Percentiles rank a stretch among this genome's conserved stretches.
These are phyloP conservation scores for Misopates orontium DNA, from an alignment of 257 asterid species.

Conservation along the genomic window DNA sequence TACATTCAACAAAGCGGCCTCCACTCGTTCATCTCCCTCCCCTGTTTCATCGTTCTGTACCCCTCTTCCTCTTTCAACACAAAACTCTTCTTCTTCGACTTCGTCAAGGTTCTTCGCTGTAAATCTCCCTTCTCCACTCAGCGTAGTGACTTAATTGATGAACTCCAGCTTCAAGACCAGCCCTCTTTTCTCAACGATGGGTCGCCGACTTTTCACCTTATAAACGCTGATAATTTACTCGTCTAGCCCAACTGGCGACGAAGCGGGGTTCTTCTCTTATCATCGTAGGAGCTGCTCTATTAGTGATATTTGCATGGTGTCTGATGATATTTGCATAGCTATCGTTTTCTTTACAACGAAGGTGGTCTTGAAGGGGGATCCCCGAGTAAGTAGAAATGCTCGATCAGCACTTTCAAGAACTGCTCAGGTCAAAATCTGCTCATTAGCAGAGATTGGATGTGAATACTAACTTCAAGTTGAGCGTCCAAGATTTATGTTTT, in stretches of 20 bases:
- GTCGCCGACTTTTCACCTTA: slow-evolving; percentile 33
- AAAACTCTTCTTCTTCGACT: slow-evolving; percentile 38
- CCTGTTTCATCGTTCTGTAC: too few relatives aligned
- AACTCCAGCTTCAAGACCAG: slow-evolving; percentile 66
- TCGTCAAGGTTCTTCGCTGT: slow-evolving; percentile 35
- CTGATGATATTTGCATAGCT: slow-evolving; percentile 46
- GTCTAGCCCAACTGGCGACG: too few relatives aligned
- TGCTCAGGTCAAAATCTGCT: slow-evolving; percentile 41
- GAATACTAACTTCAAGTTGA: slow-evolving; percentile 52
- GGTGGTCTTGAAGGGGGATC: too few relatives aligned
- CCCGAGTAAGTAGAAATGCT: too few relatives aligned
- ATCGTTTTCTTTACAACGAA: slow-evolving; percentile 63
- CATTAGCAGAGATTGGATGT: slow-evolving; percentile 47
- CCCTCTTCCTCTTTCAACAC: slow-evolving; percentile 46
- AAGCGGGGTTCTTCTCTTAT: too few relatives aligned
- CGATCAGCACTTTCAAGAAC: too few relatives aligned
- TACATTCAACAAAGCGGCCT: too few relatives aligned
- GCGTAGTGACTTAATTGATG: slow-evolving; percentile 60
- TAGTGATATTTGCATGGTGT: slow-evolving; percentile 54
- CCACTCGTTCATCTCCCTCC: too few relatives aligned
- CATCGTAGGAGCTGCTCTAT: slow-evolving; percentile 70
- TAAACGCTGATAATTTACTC: too few relatives aligned
- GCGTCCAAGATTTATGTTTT: slow-evolving; percentile 41
- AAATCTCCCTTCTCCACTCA: slow-evolving; percentile 58
- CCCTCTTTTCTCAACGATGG: slow-evolving; percentile 58